Base-by-base conservation (phyloP, 2,329 filamentous ascomycete genomes). In the Teratosphaeria epicoccoides region DNA sequence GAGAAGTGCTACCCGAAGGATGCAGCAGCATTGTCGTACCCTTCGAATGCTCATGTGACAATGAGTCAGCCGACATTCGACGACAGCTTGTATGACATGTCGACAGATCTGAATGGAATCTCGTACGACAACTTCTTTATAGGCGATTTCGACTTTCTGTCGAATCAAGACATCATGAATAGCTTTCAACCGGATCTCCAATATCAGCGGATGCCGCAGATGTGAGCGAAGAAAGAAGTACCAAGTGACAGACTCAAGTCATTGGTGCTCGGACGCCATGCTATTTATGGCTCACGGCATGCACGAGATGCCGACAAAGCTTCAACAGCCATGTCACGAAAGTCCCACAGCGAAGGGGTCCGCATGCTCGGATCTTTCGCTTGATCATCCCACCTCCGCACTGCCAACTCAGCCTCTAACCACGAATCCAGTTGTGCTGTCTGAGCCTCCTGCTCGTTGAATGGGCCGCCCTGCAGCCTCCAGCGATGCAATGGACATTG, bases 301-400 rank as follows among this genome's bases (percentile, higher is more conserved):
- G 14, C 20, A 17, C 33, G 33, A 20, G 33, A 40, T 20, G n/a
- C n/a, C 33, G n/a, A 2, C 5, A 40, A 9, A 40, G 58, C 57
- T 12, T 45, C 24, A n/a, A 57, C 45, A 11, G 59, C 52, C 46
- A 54, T 57, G 3, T 50, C 51, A 23, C 49, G 47, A 43, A 57
- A 60, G 37, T 44, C 46, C 12, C 47, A 24, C 25, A 61, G 40
- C 2, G 52, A 25, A 12, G 59, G 54, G n/a, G 58, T 61, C 6
- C 50, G 44, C 58, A 56, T 55, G 3, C 53, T 44, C 14, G 57
- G 55, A 44, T 61, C 54, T 52, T 71, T 71, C 0, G 68, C 68
- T 7, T 54, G 55, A 58, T 71, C 69, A 53, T 71, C 69, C 66
- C 68, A 71, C 43, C 62, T 56, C 17, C 69, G 61, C 14, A 71